Evolutionary conservation across 441 rosid genomes (phyloP).

Genomic region (Sinapis alba): DNA sequence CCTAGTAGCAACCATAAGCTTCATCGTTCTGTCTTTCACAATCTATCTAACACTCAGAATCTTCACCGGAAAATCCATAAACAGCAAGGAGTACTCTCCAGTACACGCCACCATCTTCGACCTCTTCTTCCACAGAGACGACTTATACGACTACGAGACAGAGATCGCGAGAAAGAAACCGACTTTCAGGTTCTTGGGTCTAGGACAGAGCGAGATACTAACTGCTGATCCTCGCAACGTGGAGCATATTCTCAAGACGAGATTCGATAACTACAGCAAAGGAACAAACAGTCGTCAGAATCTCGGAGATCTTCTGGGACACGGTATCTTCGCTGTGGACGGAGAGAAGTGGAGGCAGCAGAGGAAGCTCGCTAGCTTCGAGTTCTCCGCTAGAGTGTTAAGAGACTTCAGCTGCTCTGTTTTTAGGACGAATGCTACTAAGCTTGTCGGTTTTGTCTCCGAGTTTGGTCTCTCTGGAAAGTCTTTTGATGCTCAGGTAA

Average conservation of each 20-base stretch:
- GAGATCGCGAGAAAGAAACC: slow-evolving; percentile 41
- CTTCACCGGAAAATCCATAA: slow-evolving; percentile 55
- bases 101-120: slow-evolving; percentile 59
- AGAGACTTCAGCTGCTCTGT: slow-evolving; percentile 72
- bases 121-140: slow-evolving; percentile 49
- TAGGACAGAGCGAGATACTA: slow-evolving; percentile 45
- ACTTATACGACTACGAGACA: slow-evolving; percentile 64
- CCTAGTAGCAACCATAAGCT: slow-evolving; percentile 14
- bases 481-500: slow-evolving; percentile 68
- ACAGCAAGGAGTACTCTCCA: slow-evolving; percentile 50
- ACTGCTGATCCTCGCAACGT: slow-evolving; percentile 68
- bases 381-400: slow-evolving; percentile 70
- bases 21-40: slow-evolving; percentile 29
- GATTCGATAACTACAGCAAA: slow-evolving; percentile 52
- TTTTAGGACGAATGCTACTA: slow-evolving; percentile 61
- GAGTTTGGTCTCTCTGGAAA: slow-evolving; percentile 37
- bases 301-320: slow-evolving; percentile 56
- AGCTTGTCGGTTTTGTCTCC: slow-evolving; percentile 46
- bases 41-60: slow-evolving; percentile 37
- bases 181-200: slow-evolving; percentile 59
- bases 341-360: slow-evolving; percentile 85
- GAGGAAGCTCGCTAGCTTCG: slow-evolving; percentile 80
- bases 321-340: slow-evolving; percentile 75
- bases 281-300: slow-evolving; percentile 45
- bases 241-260: slow-evolving; percentile 62